These are phyloP conservation scores for Monosporascus sp. DNA, from an alignment of 2,329 filamentous ascomycete genomes.

Conservation along the genomic window DNA sequence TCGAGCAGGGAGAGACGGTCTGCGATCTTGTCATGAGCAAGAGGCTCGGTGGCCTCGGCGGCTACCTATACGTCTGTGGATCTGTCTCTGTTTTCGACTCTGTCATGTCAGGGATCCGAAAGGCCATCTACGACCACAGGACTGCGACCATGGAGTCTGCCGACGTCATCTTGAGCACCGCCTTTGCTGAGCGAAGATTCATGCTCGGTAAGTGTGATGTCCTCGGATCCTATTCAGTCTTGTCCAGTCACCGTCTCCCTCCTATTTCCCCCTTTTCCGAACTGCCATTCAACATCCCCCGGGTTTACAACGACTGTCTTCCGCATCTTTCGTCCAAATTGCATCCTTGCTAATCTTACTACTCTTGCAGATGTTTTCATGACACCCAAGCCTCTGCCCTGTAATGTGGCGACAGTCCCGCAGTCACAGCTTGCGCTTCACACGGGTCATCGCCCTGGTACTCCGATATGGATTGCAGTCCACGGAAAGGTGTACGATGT, in stretches of 20 bases:
- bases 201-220: slow-evolving; percentile 35
- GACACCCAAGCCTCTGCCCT: slow-evolving; percentile 47
- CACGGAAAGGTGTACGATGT: slow-evolving; percentile 50
- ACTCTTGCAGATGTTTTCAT: slow-evolving; percentile 41
- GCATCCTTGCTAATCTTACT: too few species aligned
- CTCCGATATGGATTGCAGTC: slow-evolving; percentile 46
- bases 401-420: slow-evolving; percentile 44
- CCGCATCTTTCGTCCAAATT: too few species aligned
- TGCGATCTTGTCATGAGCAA: slow-evolving; percentile 53
- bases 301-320: too few species aligned
- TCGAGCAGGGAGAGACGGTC: slow-evolving; percentile 44
- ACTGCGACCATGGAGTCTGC: slow-evolving; percentile 46
- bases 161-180: slow-evolving; percentile 45
- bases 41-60: slow-evolving; percentile 45
- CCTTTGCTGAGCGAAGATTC: slow-evolving; percentile 50
- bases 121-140: slow-evolving; percentile 48
- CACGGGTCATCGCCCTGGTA: slow-evolving; percentile 43
- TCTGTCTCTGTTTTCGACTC: slow-evolving; percentile 47
- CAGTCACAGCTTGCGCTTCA: slow-evolving; percentile 44
- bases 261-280: too few species aligned
- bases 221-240: too few species aligned
- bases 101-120: slow-evolving; percentile 50
- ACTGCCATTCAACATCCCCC: too few species aligned
- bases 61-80: slow-evolving; percentile 45
- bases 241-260: too few species aligned